phyloP scores from a whole-genome alignment of 73 alveolate species.

The Urostyla sp. region DNA sequence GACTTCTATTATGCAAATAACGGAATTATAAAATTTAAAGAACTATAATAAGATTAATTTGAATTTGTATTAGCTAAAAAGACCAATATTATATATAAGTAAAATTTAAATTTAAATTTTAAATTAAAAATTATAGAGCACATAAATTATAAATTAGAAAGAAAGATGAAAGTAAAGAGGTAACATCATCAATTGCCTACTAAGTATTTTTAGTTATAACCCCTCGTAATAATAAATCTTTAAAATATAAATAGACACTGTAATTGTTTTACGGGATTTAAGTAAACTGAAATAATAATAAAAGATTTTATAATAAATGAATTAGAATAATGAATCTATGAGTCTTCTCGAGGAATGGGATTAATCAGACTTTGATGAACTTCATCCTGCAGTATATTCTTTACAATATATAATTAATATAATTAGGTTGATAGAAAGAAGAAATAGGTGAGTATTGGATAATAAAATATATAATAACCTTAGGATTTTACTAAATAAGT shows the following conservation, averaged over 20 bases:
- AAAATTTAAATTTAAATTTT: slow-evolving; percentile 3
- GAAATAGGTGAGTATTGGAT: too few relatives aligned
- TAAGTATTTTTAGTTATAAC: slow-evolving; percentile 20
- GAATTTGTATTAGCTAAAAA: slow-evolving; percentile 16
- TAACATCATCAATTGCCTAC: slow-evolving; percentile 9
- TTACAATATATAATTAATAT: slow-evolving; percentile 6
- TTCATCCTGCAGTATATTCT: slow-evolving; percentile 33
- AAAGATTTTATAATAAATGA: not conserved
- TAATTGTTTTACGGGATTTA: slow-evolving; percentile 18
- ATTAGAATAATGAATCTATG: slow-evolving; percentile 36
- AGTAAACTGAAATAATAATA: not conserved
- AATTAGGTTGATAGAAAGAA: not conserved
- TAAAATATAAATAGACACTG: slow-evolving; percentile 31
- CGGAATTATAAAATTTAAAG: slow-evolving; percentile 13
- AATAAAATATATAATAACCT: too few relatives aligned
- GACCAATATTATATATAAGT: slow-evolving; percentile 21
- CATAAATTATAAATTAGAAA: not conserved
- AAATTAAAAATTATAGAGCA: too few relatives aligned
- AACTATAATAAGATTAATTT: slow-evolving; percentile 8
- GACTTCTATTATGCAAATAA: slow-evolving; percentile 13
- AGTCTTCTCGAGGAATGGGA: slow-evolving; percentile 57
- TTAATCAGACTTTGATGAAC: slow-evolving; percentile 46
- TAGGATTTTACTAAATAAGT: too few relatives aligned
- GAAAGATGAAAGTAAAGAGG: not conserved
- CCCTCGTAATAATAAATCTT: slow-evolving; percentile 20